Base-by-base conservation (phyloP, 1,139 yeast species). In the Candida albicans region DNA sequence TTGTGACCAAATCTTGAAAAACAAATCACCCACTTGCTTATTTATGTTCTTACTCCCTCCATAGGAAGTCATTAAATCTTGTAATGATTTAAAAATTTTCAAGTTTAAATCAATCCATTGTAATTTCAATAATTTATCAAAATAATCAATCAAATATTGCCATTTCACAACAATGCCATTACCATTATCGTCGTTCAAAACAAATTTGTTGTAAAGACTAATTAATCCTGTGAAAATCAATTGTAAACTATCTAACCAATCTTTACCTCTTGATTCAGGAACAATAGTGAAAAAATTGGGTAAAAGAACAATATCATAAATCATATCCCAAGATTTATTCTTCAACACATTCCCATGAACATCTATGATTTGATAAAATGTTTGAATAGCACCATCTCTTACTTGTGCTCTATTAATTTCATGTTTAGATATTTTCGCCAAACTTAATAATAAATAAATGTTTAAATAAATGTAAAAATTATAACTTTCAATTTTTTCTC, bases 331-430 rank as follows among this genome's bases (percentile, higher is more conserved):
- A 2, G 77, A 67, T 1, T 81, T 74, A 11, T 58, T 18, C 5
- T 18, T 52, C 33, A 84, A 67, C 30, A 70, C 67, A 10, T 65
- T 58, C 0, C 93, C 89, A 61, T 87, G 93, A 1, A 91, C 82
- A 43, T 89, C 95, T 47, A 90, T 74, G 34, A 91, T 84, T 52
- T 91, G 82, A 63, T 88, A 88, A 53, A 90, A 81, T 0, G 96
- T 91, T 58, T 89, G 96, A 26, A 89, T 78, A 0, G 96, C 83
- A 1, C 96, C 96, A 57, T 89, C 89, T 51, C 95, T 74, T 1
- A 91, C 96, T 53, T 89, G 96, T 0, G 85, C 79, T 45, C 96
- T 74, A 1, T 72, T 53, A 10, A 34, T 40, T 37, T 47, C 52
- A 53, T 87, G 95, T 27, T 67, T 59, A 0, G 90, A 77, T 26